Evolutionary conservation across 2,329 filamentous ascomycete genomes (phyloP).

Genomic region (Sarocladium strictum): DNA sequence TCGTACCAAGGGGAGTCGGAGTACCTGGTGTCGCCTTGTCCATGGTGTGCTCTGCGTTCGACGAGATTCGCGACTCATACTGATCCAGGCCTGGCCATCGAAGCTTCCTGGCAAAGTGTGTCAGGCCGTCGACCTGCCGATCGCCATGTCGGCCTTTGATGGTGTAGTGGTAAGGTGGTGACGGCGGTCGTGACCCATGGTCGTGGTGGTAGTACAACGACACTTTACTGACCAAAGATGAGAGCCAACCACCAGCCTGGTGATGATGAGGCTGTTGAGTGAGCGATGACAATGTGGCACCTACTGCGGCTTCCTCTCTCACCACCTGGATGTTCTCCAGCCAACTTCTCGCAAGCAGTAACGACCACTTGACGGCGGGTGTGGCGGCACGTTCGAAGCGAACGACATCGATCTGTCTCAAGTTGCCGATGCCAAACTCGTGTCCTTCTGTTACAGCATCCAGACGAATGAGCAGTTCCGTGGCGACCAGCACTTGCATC

Average conservation of each 20-base stretch:
- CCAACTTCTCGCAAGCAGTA: slow-evolving; percentile 59
- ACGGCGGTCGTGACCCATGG: slow-evolving; percentile 22
- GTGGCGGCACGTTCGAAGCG: slow-evolving; percentile 58
- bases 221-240: slow-evolving; percentile 50
- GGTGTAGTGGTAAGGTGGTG: slow-evolving; percentile 33
- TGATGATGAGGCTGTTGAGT: slow-evolving; percentile 11
- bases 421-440: slow-evolving; percentile 31
- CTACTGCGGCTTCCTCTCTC: slow-evolving; percentile 28
- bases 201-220: slow-evolving; percentile 35
- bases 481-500: slow-evolving; percentile 58
- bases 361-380: slow-evolving; percentile 59
- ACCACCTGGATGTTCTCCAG: slow-evolving; percentile 61
- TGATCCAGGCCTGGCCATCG: slow-evolving; percentile 56
- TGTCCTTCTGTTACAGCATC: slow-evolving; percentile 58
- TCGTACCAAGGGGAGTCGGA: slow-evolving; percentile 25
- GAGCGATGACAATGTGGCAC: background rate
- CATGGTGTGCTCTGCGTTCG: slow-evolving; percentile 37
- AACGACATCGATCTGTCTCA: slow-evolving; percentile 48
- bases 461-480: slow-evolving; percentile 58
- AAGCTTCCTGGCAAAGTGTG: slow-evolving; percentile 57
- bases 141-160: slow-evolving; percentile 50
- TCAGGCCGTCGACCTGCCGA: slow-evolving; percentile 54
- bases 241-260: slow-evolving; percentile 43
- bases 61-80: slow-evolving; percentile 41
- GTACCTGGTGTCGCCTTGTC: slow-evolving; percentile 12